Base-by-base conservation (phyloP, 176 grass and related monocot genomes). In the Oryza nivara region DNA sequence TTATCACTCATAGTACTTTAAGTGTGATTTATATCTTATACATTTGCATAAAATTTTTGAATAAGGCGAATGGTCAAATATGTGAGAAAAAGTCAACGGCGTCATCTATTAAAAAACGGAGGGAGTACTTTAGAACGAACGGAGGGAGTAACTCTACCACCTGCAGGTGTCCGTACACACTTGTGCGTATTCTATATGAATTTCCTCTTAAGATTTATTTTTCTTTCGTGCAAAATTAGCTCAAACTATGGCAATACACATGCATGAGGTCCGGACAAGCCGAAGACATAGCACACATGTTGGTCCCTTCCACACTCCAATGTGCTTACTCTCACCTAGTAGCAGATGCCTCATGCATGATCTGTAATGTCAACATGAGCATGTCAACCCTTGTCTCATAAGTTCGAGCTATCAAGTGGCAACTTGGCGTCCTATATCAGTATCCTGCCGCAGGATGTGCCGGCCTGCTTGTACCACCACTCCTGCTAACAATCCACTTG, bases 371-470 rank as follows among this genome's bases (percentile, higher is more conserved):
- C 25, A 63, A 72, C 5, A 17, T 20, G 49, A 22, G 32, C 46
- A 56, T 73, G 69, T 86, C 76, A 80, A 86, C 84, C 30, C 43
- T 80, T 80, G 84, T 78, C 66, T 23, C 11, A 4, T 46, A 56
- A 35, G 7, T 54, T 34, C 5, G 71, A n/a, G n/a, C 8, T 23
- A 79, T 3, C 38, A n/a, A 16, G 23, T 67, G 41, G 64, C 77
- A 16, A 51, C 70, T 73, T 22, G 38, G 35, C 11, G 23, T 73
- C 68, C 69, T 73, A 47, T 46, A 73, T 36, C 54, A 64, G 58
- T 72, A 64, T 32, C 38, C 69, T 19, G 10, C 34, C 43, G 52
- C 38, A 32, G 47, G 48, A 69, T 0, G 3, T 7, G 47, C 80
- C 54, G 54, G 19, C 6, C 54, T 58, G 19, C 19, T 58, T 58